phyloP scores from a whole-genome alignment of 1,139 yeast species.

The Insectozyma bohioensis region DNA sequence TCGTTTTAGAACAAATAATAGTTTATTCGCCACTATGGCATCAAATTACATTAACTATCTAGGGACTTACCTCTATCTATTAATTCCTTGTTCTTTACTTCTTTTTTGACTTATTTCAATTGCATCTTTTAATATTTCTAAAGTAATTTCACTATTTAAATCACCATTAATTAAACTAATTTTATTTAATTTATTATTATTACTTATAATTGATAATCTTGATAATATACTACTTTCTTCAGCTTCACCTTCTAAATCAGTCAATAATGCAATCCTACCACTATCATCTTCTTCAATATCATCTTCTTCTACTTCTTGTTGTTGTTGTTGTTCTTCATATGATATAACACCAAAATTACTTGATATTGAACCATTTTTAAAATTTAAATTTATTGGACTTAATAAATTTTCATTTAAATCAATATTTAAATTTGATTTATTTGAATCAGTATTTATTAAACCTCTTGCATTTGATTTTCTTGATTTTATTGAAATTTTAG shows the following conservation, averaged over 20 bases:
- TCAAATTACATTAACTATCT: background rate
- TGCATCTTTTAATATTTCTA: conserved; percentile 46
- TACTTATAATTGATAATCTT: conserved; percentile 38
- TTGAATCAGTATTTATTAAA: conserved; percentile 45
- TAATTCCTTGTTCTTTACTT: conserved; percentile 6
- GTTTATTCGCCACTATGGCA: background rate
- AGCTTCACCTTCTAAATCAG: conserved; percentile 79
- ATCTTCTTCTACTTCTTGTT: conserved; percentile 4
- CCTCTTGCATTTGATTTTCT: conserved; percentile 37
- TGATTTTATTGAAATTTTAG: conserved; percentile 52
- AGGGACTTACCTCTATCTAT: background rate
- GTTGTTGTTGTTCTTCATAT: background rate
- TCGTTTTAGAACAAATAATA: too few relatives aligned
- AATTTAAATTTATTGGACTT: conserved; percentile 33
- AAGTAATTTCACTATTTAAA: conserved; percentile 34
- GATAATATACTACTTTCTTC: conserved; percentile 58
- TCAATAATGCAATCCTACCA: conserved; percentile 44
- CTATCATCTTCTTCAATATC: conserved; percentile 15
- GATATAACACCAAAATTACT: conserved; percentile 63
- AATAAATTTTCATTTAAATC: conserved; percentile 26
- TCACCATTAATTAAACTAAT: conserved; percentile 23
- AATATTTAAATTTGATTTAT: conserved; percentile 27
- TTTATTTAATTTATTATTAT: conserved; percentile 16
- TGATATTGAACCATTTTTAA: conserved; percentile 41
- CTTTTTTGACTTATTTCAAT: conserved; percentile 24